Evolutionary conservation across 768 basidiomycete genomes (phyloP).

Genomic region (Boletus reticulatus): DNA sequence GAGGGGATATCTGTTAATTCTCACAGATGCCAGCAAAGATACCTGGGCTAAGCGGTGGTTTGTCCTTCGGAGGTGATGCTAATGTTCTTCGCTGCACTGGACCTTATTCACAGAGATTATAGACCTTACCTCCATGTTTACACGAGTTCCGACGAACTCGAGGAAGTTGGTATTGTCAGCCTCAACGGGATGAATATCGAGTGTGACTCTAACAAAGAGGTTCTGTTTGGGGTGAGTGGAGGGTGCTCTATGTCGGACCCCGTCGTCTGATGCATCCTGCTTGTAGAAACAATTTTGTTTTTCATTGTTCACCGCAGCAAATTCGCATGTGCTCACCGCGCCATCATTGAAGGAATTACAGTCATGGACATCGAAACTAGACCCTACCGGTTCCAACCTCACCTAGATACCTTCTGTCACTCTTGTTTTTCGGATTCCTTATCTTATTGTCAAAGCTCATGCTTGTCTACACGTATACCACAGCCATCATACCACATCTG

Average conservation of each 20-base stretch:
- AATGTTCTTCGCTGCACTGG: background rate
- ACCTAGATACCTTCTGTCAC: slow-evolving; percentile 27
- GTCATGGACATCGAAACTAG: slow-evolving; percentile 81
- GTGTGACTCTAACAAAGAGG: slow-evolving; percentile 82
- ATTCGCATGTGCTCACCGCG: slow-evolving; percentile 88
- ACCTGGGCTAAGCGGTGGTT: slow-evolving; percentile 86
- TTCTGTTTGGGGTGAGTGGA: slow-evolving; percentile 72
- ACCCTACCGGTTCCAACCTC: slow-evolving; percentile 69
- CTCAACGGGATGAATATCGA: slow-evolving; percentile 83
- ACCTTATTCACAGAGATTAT: slow-evolving; percentile 3
- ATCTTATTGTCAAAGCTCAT: slow-evolving; percentile 18
- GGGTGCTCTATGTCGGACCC: background rate
- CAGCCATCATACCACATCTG: slow-evolving; percentile 16
- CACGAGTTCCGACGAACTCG: slow-evolving; percentile 76
- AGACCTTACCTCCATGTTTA: slow-evolving; percentile 93
- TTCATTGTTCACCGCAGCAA: slow-evolving; percentile 88
- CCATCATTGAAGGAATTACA: slow-evolving; percentile 78
- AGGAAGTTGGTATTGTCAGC: slow-evolving; percentile 82
- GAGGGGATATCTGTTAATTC: slow-evolving; percentile 77
- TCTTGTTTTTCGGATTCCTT: slow-evolving; percentile 1
- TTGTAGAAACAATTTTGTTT: slow-evolving; percentile 80
- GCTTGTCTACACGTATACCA: slow-evolving; percentile 28
- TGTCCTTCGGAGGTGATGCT: slow-evolving; percentile 72
- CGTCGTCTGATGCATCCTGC: slow-evolving; percentile 4
- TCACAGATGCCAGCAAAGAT: slow-evolving; percentile 77